Evolutionary conservation across 192 early-diverging fungal genomes (phyloP).

Genomic region (Mortierella claussenii): DNA sequence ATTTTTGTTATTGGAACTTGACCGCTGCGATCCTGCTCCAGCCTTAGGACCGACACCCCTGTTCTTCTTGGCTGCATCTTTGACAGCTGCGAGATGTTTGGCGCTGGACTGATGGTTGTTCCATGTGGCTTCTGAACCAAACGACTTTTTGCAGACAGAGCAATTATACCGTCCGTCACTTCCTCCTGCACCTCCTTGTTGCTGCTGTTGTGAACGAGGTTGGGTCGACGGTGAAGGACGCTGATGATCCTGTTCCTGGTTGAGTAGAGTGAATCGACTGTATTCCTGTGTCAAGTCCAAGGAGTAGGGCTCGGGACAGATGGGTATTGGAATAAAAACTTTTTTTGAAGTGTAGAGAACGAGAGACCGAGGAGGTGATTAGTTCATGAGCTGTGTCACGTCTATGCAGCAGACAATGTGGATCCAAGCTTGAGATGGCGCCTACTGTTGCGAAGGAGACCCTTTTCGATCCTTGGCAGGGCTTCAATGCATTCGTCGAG

Average conservation of each 20-base stretch:
- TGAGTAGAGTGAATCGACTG: constrained; percentile 7
- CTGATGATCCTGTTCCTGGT: neutral
- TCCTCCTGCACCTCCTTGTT: neutral
- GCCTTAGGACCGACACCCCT: constrained; percentile 16
- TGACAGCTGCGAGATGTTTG: constrained; percentile 60
- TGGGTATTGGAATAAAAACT: constrained; percentile 38
- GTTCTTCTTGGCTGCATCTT: constrained; percentile 36
- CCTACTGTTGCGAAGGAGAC: constrained; percentile 33
- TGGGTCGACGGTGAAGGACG: neutral
- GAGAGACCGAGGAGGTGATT: too few species aligned
- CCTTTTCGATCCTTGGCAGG: constrained; percentile 29
- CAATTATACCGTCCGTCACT: constrained; percentile 49
- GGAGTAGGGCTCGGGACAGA: constrained; percentile 24
- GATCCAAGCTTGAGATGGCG: too few species aligned
- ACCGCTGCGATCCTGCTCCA: constrained; percentile 2
- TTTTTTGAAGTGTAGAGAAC: too few species aligned
- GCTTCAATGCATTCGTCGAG: constrained; percentile 39
- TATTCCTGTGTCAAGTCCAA: constrained; percentile 34
- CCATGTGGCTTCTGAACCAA: constrained; percentile 58
- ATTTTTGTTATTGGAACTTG: neutral
- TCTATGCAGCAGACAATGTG: too few species aligned
- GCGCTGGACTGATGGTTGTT: constrained; percentile 60
- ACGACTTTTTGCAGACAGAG: constrained; percentile 59
- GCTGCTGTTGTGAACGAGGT: constrained; percentile 5
- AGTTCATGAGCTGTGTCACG: too few species aligned